Conservation (phyloP, 2,329 filamentous ascomycete genomes). For the Incumbomyces delicatus region DNA sequence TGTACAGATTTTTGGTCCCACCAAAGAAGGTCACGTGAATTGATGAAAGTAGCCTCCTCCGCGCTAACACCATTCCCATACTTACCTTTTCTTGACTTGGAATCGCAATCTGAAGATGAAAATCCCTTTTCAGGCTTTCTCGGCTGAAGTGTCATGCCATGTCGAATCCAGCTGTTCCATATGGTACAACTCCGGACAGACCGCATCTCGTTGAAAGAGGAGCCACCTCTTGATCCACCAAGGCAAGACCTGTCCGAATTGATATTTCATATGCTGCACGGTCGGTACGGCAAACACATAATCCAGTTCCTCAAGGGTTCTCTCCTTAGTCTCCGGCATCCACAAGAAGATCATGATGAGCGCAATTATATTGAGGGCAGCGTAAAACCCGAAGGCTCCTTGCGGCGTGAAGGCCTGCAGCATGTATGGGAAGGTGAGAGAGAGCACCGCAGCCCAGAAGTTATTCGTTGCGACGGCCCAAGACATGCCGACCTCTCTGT, state of each 20-base stretch:
- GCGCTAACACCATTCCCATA: too few species aligned
- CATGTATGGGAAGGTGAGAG: slow-evolving; percentile 30
- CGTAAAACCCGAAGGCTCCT: slow-evolving; percentile 50
- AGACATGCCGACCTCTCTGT: slow-evolving; percentile 39
- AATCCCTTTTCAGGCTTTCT: too few species aligned
- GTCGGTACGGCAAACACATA: slow-evolving; percentile 47
- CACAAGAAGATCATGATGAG: slow-evolving; percentile 41
- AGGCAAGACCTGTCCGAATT: slow-evolving; percentile 30
- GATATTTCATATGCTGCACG: slow-evolving; percentile 31
- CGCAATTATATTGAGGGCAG: slow-evolving; percentile 38
- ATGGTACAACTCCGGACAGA: too few species aligned
- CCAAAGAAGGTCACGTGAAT: too few species aligned
- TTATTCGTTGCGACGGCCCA: slow-evolving; percentile 38
- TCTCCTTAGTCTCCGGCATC: slow-evolving; percentile 31
- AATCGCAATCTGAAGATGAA: too few species aligned
- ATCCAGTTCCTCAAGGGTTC: slow-evolving; percentile 30
- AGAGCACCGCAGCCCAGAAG: slow-evolving; percentile 40
- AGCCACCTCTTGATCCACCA: slow-evolving; percentile 34
- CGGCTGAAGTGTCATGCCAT: too few species aligned
- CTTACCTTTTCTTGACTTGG: too few species aligned
- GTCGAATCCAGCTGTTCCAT: too few species aligned
- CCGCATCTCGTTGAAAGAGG: too few species aligned
- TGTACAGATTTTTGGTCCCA: too few species aligned
- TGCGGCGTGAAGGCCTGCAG: slow-evolving; percentile 29
- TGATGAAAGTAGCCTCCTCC: too few species aligned